Evolutionary conservation across 805 yeast genomes (phyloP).

Genomic region (Metschnikowia kofuensis): DNA sequence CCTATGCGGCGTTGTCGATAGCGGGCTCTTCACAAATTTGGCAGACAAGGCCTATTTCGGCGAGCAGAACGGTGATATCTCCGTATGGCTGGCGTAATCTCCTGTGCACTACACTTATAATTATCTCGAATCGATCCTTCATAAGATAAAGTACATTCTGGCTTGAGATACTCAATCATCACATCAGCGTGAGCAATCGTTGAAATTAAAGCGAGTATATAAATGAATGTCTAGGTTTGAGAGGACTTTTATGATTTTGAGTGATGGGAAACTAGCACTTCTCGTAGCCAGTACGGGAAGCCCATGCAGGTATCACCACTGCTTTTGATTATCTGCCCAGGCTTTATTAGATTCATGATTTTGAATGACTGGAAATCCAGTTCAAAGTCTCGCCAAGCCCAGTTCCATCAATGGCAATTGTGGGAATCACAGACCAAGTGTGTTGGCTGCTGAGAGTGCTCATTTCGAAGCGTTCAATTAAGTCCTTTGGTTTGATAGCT

Average conservation of each 20-base stretch:
- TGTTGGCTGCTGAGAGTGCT: neutral
- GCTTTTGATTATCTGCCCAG: conserved; percentile 65
- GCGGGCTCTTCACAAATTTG: conserved; percentile 79
- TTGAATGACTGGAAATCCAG: conserved; percentile 95
- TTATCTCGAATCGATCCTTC: no score
- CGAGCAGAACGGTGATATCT: conserved; percentile 63
- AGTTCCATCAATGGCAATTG: conserved; percentile 53
- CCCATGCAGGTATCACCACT: neutral
- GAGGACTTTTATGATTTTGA: neutral
- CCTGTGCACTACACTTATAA: neutral
- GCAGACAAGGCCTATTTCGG: conserved; percentile 88
- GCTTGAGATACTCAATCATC: neutral
- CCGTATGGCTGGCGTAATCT: conserved; percentile 10
- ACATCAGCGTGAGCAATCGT: no score
- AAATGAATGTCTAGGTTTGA: neutral
- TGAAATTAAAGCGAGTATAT: neutral
- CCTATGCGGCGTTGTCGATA: conserved; percentile 92
- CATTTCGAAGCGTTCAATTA: neutral
- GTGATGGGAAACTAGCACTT: neutral
- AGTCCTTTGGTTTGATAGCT: conserved; percentile 65
- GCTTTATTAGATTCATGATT: conserved; percentile 65
- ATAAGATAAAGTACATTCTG: no score
- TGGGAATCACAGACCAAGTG: neutral
- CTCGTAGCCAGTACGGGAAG: neutral
- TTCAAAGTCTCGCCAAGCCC: conserved; percentile 97